These are phyloP conservation scores for Triangularia verruculosa DNA, from an alignment of 2,329 filamentous ascomycete species.

Conservation along the genomic window DNA sequence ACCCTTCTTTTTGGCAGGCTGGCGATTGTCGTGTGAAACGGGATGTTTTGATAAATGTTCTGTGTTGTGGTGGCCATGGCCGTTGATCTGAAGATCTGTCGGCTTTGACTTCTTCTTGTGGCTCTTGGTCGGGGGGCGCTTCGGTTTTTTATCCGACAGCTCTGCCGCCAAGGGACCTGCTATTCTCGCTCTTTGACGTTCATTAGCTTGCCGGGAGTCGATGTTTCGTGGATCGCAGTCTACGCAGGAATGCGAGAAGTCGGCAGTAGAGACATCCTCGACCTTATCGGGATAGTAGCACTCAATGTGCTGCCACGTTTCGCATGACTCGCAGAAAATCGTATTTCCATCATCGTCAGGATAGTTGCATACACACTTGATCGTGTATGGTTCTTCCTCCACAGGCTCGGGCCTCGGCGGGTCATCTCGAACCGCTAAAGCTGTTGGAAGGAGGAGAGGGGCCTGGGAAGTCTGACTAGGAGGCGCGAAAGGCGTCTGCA, in stretches of 20 bases:
- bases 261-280: conserved; percentile 66
- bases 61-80: conserved; percentile 52
- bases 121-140: conserved; percentile 73
- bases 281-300: conserved; percentile 84
- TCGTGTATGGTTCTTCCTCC: conserved; percentile 83
- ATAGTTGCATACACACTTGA: conserved; percentile 96
- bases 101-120: conserved; percentile 89
- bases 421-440: conserved; percentile 40
- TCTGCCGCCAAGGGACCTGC: conserved; percentile 40
- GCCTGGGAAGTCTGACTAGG: conserved; percentile 47
- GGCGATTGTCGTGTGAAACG: conserved; percentile 46
- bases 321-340: conserved; percentile 92
- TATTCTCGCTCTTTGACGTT: conserved; percentile 64
- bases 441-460: conserved; percentile 32
- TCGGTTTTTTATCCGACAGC: conserved; percentile 65
- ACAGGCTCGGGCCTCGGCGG: conserved; percentile 53
- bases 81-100: conserved; percentile 63
- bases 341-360: conserved; percentile 96
- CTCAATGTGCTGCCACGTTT: conserved; percentile 97
- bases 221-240: conserved; percentile 80
- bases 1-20: conserved; percentile 78
- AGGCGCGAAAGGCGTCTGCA: conserved; percentile 55
- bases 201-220: conserved; percentile 70
- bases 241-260: conserved; percentile 79
- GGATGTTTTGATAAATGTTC: conserved; percentile 47